phyloP scores from a whole-genome alignment of 2,329 filamentous ascomycete species.

The Claviceps pazoutovae region DNA sequence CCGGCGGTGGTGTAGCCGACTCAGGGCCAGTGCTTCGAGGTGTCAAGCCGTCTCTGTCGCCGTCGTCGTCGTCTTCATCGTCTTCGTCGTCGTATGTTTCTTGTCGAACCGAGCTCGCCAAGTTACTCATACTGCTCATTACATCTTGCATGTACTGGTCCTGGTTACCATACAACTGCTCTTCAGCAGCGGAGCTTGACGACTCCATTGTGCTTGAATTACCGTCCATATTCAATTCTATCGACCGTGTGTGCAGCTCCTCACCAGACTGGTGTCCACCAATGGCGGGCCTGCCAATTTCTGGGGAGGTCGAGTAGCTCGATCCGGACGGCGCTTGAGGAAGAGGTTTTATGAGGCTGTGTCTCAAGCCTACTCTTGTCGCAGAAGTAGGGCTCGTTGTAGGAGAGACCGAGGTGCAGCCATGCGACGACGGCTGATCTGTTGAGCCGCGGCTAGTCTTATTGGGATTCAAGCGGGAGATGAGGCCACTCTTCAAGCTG shows the following conservation, averaged over 20 bases:
- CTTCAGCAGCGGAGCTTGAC: slow-evolving; percentile 16
- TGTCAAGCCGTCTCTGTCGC: slow-evolving; percentile 30
- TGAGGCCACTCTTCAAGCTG: slow-evolving; percentile 19
- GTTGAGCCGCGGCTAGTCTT: background rate
- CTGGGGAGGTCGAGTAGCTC: slow-evolving; percentile 16
- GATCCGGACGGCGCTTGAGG: slow-evolving; percentile 31
- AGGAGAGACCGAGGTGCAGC: slow-evolving; percentile 9
- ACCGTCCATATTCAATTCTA: slow-evolving; percentile 22
- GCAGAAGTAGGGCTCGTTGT: slow-evolving; percentile 29
- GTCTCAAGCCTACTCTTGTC: slow-evolving; percentile 38
- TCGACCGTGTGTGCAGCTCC: slow-evolving; percentile 2
- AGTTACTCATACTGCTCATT: slow-evolving; percentile 33
- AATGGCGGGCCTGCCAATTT: slow-evolving; percentile 9
- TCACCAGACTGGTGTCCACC: slow-evolving; percentile 14
- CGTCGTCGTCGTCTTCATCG: slow-evolving; percentile 19
- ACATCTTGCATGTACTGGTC: slow-evolving; percentile 22
- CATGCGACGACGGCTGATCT: slow-evolving; percentile 4
- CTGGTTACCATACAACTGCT: slow-evolving; percentile 23
- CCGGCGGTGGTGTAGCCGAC: slow-evolving; percentile 44
- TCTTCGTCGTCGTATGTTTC: slow-evolving; percentile 29
- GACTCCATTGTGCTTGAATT: slow-evolving; percentile 38
- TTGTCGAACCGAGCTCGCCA: slow-evolving; percentile 26
- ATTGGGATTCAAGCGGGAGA: slow-evolving; percentile 1
- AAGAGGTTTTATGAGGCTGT: slow-evolving; percentile 44
- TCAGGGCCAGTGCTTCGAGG: slow-evolving; percentile 39